These are phyloP conservation scores for Graphium sp. DNA, from an alignment of 2,329 filamentous ascomycete species.

Conservation along the genomic window DNA sequence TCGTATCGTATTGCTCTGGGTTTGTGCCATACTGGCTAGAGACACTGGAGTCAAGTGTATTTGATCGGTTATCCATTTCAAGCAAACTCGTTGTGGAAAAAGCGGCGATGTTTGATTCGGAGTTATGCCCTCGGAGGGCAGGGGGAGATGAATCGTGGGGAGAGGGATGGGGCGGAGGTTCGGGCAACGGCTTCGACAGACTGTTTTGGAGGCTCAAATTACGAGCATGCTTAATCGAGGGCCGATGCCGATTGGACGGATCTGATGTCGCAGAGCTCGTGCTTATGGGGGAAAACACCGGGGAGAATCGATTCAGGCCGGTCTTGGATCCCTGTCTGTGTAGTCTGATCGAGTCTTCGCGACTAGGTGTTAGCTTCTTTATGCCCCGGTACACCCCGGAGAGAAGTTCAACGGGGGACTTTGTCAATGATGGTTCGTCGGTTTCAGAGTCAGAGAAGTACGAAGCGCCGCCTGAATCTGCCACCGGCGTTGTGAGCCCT, in stretches of 20 bases:
- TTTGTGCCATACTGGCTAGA: background rate
- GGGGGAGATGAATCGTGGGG: slow-evolving; percentile 3
- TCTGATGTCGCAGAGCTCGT: background rate
- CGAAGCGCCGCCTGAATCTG: slow-evolving; percentile 13
- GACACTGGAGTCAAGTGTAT: slow-evolving; percentile 28
- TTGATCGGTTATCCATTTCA: slow-evolving; percentile 21
- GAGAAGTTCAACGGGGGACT: slow-evolving; percentile 28
- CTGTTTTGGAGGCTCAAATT: slow-evolving; percentile 37
- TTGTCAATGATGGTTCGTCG: slow-evolving; percentile 16
- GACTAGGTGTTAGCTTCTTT: slow-evolving; percentile 25
- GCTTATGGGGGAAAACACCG: background rate
- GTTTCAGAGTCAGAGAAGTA: slow-evolving; percentile 26
- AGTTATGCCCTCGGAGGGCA: slow-evolving; percentile 13
- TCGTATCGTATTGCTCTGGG: background rate
- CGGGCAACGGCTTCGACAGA: slow-evolving; percentile 38
- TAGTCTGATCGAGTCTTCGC: slow-evolving; percentile 24
- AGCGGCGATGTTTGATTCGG: slow-evolving; percentile 2
- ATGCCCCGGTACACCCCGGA: slow-evolving; percentile 34
- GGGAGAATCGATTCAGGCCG: too few species aligned
- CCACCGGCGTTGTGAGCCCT: slow-evolving; percentile 15
- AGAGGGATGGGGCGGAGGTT: slow-evolving; percentile 20
- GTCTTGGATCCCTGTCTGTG: slow-evolving; percentile 25
- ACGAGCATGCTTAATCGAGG: slow-evolving; percentile 9
- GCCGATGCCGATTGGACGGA: background rate
- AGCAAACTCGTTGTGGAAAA: background rate